Base-by-base conservation (phyloP, 495 filamentous ascomycete genomes). In the Endocarpon pusillum region DNA sequence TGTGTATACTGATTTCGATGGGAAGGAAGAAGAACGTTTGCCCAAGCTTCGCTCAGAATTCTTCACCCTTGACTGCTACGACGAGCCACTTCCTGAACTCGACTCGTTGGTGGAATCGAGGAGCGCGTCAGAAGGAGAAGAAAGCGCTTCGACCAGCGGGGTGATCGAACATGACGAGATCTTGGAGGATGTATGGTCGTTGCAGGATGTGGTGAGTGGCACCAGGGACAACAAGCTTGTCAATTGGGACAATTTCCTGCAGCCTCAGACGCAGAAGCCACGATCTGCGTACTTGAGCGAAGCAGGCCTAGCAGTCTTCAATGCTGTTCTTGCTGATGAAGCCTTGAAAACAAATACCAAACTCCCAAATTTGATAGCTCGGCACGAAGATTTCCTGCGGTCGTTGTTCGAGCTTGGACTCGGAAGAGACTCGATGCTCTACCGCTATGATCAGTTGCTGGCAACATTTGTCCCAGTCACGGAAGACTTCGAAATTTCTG, bases 341-440 rank as follows among this genome's bases (percentile, higher is more conserved):
- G 37, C 23, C n/a, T n/a, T n/a, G n/a, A n/a, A n/a, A n/a, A n/a
- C n/a, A n/a, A n/a, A n/a, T n/a, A n/a, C n/a, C n/a, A n/a, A n/a
- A n/a, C n/a, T n/a, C n/a, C n/a, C n/a, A n/a, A n/a, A n/a, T n/a
- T n/a, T n/a, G n/a, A n/a, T n/a, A n/a, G n/a, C n/a, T n/a, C n/a
- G n/a, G n/a, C n/a, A n/a, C n/a, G n/a, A n/a, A n/a, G n/a, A n/a
- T 1, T 73, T 81, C 42, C 48, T 75, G 21, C 48, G 68, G 30
- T 75, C 72, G 16, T 53, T 94, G 14, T 51, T 81, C 22, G 67
- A 71, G 32, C 64, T 94, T 7, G 80, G 76, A 0, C 61, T 94
- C 2, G 89, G 89, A 3, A 69, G 83, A 54, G 76, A 72, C 32
- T 94, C 87, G 0, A 52, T 78, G 7, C 67, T 94, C 31, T 94